Evolutionary conservation across 192 early-diverging fungal species (phyloP), one percentile per base, ranked within the genome.

Genomic region (Gryganskiella cystojenkinii): DNA sequence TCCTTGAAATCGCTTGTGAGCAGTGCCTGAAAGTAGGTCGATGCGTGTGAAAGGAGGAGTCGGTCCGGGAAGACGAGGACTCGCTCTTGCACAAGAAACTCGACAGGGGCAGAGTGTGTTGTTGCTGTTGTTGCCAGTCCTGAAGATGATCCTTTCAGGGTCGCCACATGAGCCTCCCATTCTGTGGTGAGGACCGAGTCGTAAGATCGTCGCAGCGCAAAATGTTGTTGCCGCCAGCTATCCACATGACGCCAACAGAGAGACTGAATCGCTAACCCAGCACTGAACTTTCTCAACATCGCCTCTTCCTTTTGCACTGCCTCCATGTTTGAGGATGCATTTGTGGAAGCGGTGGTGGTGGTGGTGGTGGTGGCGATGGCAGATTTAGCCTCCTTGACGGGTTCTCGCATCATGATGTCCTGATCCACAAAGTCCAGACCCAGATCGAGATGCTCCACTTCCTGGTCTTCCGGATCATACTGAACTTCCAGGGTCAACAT

Each of bases 401-500:
- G 4, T 25, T 14, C 17, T 25, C 14, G 27, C 3, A 37, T 8
- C 22, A 3, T 8, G 6, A 25, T 60, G 28, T 55, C 54, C 13
- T 56, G 14, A 10, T 1, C 56, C 1, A 28, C 55, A 10, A 19
- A 4, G 30, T 59, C 42, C 33, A 30, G 24, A 3, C 57, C 33
- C 3, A 3, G 7, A n/a, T 22, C 43, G 37, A 13, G 37, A 37
- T 37, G 35, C 28, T 53, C 47, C 2, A 24, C 54, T 15, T 63
- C 64, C 28, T 6, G 53, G 9, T 42, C 65, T 6, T 57, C 51
- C 27, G 6, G 17, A 17, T 46, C 53, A 34, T 64, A 78, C 20
- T 78, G 65, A 49, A 78, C 58, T 55, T 78, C 74, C 1, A 78
- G 61, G 2, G 74, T 78, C 40, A 78, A 25, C 74, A 78, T 78